These are phyloP conservation scores for Fraxinus cuspidata DNA, from an alignment of 257 asterid species.

Conservation along the genomic window DNA sequence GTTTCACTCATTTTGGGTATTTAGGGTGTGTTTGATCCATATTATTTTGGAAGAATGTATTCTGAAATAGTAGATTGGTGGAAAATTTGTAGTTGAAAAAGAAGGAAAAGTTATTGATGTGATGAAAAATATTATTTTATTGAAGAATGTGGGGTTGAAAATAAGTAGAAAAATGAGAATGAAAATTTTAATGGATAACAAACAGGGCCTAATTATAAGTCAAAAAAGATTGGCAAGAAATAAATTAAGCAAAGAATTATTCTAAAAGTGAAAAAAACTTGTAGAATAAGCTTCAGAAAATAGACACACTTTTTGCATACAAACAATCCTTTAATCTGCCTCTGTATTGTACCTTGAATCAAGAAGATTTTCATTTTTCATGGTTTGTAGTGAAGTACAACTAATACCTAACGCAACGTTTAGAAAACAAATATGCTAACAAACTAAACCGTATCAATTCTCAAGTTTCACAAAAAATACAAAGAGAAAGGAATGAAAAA, in stretches of 20 bases:
- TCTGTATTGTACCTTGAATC: not conserved
- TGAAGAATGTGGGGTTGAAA: too few relatives aligned
- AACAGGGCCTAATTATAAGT: not conserved
- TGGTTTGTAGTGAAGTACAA: not conserved
- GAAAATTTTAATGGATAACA: too few relatives aligned
- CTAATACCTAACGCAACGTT: not conserved
- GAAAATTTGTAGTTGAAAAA: too few relatives aligned
- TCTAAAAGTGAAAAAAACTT: too few relatives aligned
- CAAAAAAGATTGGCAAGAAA: not conserved
- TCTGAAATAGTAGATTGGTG: too few relatives aligned
- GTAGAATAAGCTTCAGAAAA: too few relatives aligned
- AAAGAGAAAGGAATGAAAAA: conserved; percentile 4
- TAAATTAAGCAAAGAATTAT: not conserved
- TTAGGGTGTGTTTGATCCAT: too few relatives aligned
- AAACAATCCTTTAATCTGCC: not conserved
- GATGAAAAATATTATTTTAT: too few relatives aligned
- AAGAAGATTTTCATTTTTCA: not conserved
- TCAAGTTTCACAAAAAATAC: conserved; percentile 22
- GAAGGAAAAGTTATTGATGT: too few relatives aligned
- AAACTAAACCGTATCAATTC: not conserved
- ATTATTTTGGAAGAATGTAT: too few relatives aligned
- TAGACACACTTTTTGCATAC: not conserved
- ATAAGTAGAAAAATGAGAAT: too few relatives aligned
- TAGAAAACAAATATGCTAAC: not conserved
- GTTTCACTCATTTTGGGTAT: not conserved